A percentile compares a stretch with the other conserved stretches of the same genome.
phyloP scores from a whole-genome alignment of 768 basidiomycete genomes.

The Lentinula sp. region DNA sequence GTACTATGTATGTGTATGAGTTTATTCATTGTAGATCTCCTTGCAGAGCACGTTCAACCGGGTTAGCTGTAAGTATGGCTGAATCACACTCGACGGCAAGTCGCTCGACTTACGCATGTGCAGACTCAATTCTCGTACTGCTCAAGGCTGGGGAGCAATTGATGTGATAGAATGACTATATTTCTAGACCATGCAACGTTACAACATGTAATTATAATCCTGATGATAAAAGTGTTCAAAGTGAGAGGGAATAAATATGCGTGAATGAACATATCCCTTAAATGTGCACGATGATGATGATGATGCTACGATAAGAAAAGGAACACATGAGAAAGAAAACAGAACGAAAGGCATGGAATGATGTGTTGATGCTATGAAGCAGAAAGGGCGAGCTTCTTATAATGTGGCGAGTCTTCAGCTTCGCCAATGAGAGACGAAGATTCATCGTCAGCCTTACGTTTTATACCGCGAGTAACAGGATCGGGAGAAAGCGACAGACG shows the following conservation, averaged over 20 bases:
- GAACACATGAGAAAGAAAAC: not conserved
- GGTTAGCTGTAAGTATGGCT: too few species aligned
- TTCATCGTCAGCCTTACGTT: slow-evolving; percentile 70
- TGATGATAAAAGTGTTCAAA: not conserved
- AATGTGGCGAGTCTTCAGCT: slow-evolving; percentile 50
- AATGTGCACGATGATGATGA: not conserved
- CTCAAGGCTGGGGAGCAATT: too few species aligned
- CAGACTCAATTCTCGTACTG: too few species aligned
- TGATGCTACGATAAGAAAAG: slow-evolving; percentile 17
- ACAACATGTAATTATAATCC: not conserved
- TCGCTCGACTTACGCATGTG: too few species aligned
- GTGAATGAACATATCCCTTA: not conserved
- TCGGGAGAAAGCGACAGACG: slow-evolving; percentile 42
- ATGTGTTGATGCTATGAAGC: slow-evolving; percentile 6
- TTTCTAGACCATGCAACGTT: not conserved
- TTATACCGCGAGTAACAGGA: slow-evolving; percentile 49
- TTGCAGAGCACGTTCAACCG: too few species aligned
- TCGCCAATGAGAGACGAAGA: slow-evolving; percentile 33
- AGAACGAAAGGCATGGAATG: not conserved
- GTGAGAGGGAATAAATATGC: not conserved
- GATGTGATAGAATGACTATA: not conserved
- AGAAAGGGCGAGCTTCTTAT: slow-evolving; percentile 59
- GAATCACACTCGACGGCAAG: too few species aligned
- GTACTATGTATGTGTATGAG: too few species aligned
- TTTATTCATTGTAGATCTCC: too few species aligned